Evolutionary conservation across 1,284 basidiomycete genomes (phyloP).

Genomic region (Cryptococcus sp.): DNA sequence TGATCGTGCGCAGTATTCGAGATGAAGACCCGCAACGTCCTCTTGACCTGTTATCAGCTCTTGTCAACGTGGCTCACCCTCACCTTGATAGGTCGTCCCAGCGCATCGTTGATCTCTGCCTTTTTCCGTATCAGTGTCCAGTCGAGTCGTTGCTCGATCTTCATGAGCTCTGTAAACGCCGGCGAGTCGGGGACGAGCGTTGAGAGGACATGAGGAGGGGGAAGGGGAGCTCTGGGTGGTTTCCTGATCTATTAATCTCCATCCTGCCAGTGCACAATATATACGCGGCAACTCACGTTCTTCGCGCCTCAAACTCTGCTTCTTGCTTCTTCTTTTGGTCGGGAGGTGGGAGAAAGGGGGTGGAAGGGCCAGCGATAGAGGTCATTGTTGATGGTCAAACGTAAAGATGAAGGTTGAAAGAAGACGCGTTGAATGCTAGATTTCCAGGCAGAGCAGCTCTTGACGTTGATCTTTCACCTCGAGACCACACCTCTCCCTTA

Average conservation of each 20-base stretch:
- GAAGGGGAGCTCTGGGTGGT: conserved; percentile 37
- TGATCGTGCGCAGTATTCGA: conserved; percentile 85
- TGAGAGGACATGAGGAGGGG: conserved; percentile 44
- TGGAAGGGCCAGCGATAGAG: conserved; percentile 21
- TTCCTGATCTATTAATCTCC: conserved; percentile 16
- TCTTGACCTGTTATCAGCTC: conserved; percentile 57
- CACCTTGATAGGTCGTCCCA: conserved; percentile 50
- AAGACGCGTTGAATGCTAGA: too few relatives aligned
- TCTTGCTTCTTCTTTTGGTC: not conserved
- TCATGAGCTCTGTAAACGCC: conserved; percentile 79
- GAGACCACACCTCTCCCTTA: too few relatives aligned
- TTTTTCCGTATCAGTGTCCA: conserved; percentile 91
- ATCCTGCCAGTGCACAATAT: not conserved
- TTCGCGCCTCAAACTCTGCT: conserved; percentile 1
- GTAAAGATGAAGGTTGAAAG: too few relatives aligned
- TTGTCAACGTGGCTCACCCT: conserved; percentile 9
- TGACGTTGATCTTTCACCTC: too few relatives aligned
- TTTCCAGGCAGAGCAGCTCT: too few relatives aligned
- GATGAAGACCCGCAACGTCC: conserved; percentile 80
- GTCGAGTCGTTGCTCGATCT: conserved; percentile 86
- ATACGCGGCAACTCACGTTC: not conserved
- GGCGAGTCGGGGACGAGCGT: conserved; percentile 63
- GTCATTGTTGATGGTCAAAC: conserved; percentile 2
- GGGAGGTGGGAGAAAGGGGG: not conserved
- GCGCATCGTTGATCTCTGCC: conserved; percentile 80